phyloP scores from a whole-genome alignment of 106 monocot genomes.

The Dendrobium catenatum region DNA sequence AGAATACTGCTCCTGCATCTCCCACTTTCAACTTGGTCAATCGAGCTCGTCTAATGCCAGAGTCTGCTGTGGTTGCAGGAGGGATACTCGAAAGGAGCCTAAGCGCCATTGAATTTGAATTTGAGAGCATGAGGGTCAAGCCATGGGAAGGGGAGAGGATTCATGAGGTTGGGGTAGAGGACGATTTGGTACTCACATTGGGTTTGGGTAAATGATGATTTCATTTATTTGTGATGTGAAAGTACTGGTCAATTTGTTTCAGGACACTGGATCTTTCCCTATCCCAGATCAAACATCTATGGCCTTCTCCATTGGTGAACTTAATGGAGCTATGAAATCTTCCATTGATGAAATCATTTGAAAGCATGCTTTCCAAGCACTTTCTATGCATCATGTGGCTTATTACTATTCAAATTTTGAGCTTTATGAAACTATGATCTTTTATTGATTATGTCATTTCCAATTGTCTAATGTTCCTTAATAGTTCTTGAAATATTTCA shows the following conservation, averaged over 20 bases:
- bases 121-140: conserved; percentile 65
- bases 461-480: no score
- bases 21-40: conserved; percentile 87
- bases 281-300: no score
- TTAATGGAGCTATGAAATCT: no score
- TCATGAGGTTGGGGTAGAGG: conserved; percentile 73
- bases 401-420: no score
- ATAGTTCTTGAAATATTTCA: no score
- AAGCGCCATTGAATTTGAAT: conserved; percentile 69
- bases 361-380: no score
- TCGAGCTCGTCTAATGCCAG: not conserved
- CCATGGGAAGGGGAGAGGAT: conserved; percentile 96
- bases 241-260: not conserved
- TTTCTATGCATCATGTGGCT: no score
- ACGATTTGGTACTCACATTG: conserved; percentile 78
- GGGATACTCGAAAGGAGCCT: conserved; percentile 19
- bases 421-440: no score
- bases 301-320: no score
- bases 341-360: no score
- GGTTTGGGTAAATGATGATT: conserved; percentile 27
- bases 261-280: not conserved
- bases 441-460: no score
- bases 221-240: not conserved
- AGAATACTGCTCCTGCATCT: conserved; percentile 63
- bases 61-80: not conserved